Evolutionary conservation across 768 basidiomycete species (phyloP).

Genomic region (Rhodotorula graminis): DNA sequence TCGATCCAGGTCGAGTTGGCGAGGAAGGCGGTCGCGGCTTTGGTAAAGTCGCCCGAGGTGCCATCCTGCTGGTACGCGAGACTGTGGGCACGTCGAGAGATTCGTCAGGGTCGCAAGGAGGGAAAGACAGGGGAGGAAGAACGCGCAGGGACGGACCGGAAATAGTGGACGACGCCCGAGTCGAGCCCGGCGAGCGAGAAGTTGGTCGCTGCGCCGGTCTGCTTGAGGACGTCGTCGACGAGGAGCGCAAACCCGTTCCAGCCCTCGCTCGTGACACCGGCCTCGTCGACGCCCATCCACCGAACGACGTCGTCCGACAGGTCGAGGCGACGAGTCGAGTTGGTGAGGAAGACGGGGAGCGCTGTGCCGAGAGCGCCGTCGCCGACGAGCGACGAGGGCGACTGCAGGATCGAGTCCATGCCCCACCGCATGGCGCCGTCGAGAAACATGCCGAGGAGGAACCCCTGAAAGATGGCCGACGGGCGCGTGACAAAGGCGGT

Average conservation of each 20-base stretch:
- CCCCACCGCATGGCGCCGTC: constrained; percentile 60
- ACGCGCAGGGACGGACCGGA: constrained; percentile 58
- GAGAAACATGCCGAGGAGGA: constrained; percentile 71
- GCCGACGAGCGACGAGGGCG: constrained; percentile 62
- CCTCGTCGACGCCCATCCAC: constrained; percentile 54
- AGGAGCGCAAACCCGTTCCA: constrained; percentile 76
- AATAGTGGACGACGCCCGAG: constrained; percentile 59
- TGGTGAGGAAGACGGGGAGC: constrained; percentile 65
- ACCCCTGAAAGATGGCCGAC: constrained; percentile 73
- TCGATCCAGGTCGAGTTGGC: constrained; percentile 78
- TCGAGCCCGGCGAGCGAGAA: constrained; percentile 65
- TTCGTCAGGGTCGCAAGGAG: neutral
- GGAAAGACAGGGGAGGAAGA: constrained; percentile 7
- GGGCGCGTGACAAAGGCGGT: constrained; percentile 75
- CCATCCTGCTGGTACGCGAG: constrained; percentile 45
- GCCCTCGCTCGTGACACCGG: constrained; percentile 16
- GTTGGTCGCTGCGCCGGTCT: constrained; percentile 64
- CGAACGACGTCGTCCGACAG: constrained; percentile 48
- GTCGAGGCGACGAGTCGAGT: constrained; percentile 61
- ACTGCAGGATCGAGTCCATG: constrained; percentile 73
- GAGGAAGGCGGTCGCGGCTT: constrained; percentile 63
- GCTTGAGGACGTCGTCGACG: constrained; percentile 75
- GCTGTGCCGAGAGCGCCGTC: constrained; percentile 67
- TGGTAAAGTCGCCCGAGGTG: constrained; percentile 67
- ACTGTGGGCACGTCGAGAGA: neutral